Percentiles rank a stretch among this genome's conserved stretches.
Evolutionary conservation across 495 filamentous ascomycete genomes (phyloP).

Genomic region (Schizothecium vesticola): DNA sequence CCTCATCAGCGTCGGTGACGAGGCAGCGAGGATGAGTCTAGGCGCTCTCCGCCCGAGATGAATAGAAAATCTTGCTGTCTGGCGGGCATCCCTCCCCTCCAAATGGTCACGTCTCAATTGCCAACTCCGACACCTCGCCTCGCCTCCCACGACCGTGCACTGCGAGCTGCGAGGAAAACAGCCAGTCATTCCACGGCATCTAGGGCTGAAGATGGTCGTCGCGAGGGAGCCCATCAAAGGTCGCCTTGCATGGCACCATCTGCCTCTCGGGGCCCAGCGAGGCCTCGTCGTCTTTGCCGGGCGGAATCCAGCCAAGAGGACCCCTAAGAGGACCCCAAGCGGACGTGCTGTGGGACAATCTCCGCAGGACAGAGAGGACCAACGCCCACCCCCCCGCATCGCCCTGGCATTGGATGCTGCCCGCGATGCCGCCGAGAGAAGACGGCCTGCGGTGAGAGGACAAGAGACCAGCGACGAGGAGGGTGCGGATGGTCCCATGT

Average conservation of each 20-base stretch:
- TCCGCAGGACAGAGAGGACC: background rate
- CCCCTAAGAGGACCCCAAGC: background rate
- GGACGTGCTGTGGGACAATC: constrained; percentile 2
- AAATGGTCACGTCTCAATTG: background rate
- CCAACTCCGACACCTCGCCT: background rate
- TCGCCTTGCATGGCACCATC: background rate
- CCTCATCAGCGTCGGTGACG: background rate
- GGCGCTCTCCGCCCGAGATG: background rate
- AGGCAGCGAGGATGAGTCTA: background rate
- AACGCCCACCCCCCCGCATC: background rate
- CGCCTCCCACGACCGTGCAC: background rate
- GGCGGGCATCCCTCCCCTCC: background rate
- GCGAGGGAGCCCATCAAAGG: background rate
- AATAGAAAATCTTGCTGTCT: background rate
- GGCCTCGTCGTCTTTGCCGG: background rate
- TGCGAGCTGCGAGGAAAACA: background rate
- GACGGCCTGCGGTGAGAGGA: background rate
- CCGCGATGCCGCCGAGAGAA: background rate
- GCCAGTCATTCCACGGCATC: background rate
- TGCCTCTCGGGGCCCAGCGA: background rate
- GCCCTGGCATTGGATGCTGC: constrained; percentile 7
- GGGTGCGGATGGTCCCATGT: constrained; percentile 11
- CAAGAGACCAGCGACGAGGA: background rate
- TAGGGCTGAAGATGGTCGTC: background rate
- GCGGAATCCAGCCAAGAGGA: background rate